Conservation (phyloP, 129 eudicot genomes). For the Glebionis coronaria region DNA sequence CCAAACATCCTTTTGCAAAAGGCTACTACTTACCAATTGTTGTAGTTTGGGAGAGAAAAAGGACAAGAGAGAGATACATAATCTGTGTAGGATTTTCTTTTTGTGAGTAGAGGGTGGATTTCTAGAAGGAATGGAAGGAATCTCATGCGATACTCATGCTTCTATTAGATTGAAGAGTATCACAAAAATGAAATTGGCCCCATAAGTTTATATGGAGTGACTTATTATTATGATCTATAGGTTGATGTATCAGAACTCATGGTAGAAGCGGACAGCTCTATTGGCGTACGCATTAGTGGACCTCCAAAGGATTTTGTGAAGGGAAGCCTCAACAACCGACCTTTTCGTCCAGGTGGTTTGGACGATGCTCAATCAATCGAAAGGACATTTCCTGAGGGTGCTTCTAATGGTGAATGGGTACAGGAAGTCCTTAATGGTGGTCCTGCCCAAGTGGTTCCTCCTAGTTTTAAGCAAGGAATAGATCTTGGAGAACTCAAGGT, state of each 20-base stretch:
- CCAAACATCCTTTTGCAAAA: not conserved
- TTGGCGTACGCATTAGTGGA: constrained; percentile 84
- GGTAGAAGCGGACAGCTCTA: constrained; percentile 65
- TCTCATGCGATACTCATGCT: not conserved
- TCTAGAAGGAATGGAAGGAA: constrained; percentile 5
- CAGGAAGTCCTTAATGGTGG: constrained; percentile 78
- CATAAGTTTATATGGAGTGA: constrained; percentile 23
- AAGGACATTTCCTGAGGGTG: constrained; percentile 75
- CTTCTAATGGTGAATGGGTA: constrained; percentile 87
- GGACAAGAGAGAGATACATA: not conserved
- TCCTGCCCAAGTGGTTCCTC: constrained; percentile 61
- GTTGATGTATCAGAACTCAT: constrained; percentile 77
- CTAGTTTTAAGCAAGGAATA: constrained; percentile 79
- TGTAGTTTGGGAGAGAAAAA: not conserved
- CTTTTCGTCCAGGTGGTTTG: constrained; percentile 97
- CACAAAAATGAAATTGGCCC: not conserved
- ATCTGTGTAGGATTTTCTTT: no score
- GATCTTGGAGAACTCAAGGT: constrained; percentile 88
- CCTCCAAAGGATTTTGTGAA: constrained; percentile 94
- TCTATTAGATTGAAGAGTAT: not conserved
- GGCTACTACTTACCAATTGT: not conserved
- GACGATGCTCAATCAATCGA: constrained; percentile 65
- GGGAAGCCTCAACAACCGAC: constrained; percentile 90
- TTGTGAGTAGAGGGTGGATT: not conserved
- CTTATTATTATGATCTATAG: constrained; percentile 41